These are phyloP conservation scores for Colletotrichum sp. DNA, from an alignment of 2,329 filamentous ascomycete species.

Conservation along the genomic window DNA sequence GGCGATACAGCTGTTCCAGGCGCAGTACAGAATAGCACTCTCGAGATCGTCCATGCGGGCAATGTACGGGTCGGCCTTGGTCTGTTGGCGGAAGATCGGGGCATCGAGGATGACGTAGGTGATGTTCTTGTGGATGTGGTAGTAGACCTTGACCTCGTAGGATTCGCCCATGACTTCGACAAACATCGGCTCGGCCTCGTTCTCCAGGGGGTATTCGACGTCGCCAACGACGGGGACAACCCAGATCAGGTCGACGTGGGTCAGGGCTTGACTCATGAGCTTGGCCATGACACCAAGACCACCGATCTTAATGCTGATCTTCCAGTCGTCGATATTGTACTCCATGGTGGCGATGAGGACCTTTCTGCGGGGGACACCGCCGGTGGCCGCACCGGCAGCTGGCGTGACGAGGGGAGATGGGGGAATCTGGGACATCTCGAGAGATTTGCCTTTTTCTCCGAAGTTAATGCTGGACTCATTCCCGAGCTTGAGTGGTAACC, in stretches of 20 bases:
- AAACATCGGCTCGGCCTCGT: conserved; percentile 63
- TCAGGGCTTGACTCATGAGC: conserved; percentile 70
- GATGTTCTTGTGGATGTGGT: conserved; percentile 68
- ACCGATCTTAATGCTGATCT: conserved; percentile 74
- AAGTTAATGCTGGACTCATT: conserved; percentile 36
- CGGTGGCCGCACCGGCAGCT: conserved; percentile 18
- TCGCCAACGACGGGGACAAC: conserved; percentile 68
- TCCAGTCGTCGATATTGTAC: conserved; percentile 75
- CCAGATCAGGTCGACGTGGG: conserved; percentile 70
- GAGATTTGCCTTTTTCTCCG: conserved; percentile 28
- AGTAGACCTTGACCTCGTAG: conserved; percentile 68
- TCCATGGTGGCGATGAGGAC: conserved; percentile 75
- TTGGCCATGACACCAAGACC: conserved; percentile 75
- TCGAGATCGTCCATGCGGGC: conserved; percentile 73
- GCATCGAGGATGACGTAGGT: conserved; percentile 73
- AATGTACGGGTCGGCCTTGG: conserved; percentile 67
- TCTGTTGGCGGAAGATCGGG: conserved; percentile 69
- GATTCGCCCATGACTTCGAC: conserved; percentile 65
- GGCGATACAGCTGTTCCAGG: conserved; percentile 75
- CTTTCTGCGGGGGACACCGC: conserved; percentile 46
- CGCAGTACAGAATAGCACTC: conserved; percentile 71
- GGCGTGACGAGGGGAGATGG: conserved; percentile 11
- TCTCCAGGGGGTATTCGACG: conserved; percentile 67
- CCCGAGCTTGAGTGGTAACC: conserved; percentile 30
- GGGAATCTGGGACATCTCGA: conserved; percentile 24